These are phyloP conservation scores for Elsinoe australis DNA, from an alignment of 2,329 filamentous ascomycete species.

Conservation along the genomic window DNA sequence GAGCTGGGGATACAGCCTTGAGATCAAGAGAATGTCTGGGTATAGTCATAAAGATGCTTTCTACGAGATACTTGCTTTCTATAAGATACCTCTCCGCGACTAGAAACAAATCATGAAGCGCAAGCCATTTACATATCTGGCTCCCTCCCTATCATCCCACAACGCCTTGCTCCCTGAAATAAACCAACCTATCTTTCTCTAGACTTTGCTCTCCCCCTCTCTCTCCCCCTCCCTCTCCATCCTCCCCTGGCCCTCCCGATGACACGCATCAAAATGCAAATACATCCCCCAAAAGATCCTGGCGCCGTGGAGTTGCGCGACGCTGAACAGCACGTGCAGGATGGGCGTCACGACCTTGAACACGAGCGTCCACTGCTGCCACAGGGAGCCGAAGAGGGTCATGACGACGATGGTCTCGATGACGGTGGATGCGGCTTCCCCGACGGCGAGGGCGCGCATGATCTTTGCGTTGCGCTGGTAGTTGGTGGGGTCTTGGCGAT, in stretches of 20 bases:
- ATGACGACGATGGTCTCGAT: conserved; percentile 39
- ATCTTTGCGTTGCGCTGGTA: conserved; percentile 36
- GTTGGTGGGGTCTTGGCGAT: conserved; percentile 34
- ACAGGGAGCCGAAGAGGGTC: conserved; percentile 39
- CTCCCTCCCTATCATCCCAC: too few relatives aligned
- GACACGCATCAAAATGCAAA: conserved; percentile 22
- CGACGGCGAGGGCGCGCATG: conserved; percentile 33
- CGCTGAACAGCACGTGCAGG: conserved; percentile 37
- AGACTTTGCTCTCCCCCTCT: neutral
- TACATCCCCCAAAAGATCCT: conserved; percentile 38
- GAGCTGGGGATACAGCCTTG: conserved; percentile 13
- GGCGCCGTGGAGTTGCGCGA: conserved; percentile 39
- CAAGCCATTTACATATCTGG: too few relatives aligned
- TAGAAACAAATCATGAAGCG: too few relatives aligned
- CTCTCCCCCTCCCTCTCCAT: neutral
- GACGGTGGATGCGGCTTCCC: conserved; percentile 34
- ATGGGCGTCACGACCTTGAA: conserved; percentile 41
- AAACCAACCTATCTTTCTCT: too few relatives aligned
- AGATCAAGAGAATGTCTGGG: too few relatives aligned
- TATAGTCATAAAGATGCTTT: too few relatives aligned
- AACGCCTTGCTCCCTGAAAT: too few relatives aligned
- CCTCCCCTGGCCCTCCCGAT: conserved; percentile 22
- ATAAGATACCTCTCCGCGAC: too few relatives aligned
- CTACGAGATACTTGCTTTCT: too few relatives aligned
- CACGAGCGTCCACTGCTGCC: conserved; percentile 36